Evolutionary conservation across 352 stramenopile genomes (phyloP), one percentile per base, ranked within the genome.

Genomic region (Pythium periplocum): DNA sequence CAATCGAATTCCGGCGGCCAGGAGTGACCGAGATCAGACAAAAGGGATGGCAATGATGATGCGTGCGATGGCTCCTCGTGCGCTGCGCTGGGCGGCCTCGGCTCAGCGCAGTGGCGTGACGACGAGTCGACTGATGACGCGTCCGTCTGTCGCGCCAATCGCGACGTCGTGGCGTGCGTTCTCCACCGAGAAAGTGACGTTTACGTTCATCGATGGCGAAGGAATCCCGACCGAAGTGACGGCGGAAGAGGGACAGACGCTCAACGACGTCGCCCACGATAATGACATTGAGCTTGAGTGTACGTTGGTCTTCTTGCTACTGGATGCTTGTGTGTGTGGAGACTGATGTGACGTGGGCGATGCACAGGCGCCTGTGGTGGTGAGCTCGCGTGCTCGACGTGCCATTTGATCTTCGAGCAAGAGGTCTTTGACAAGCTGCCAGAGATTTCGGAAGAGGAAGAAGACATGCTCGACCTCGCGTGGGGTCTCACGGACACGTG

Each of bases 381-480:
- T 7, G 93, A 98, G 59, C 60, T 97, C 31, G 92, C 93, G 26
- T 98, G 93, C 64, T 97, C 88, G 39, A 98, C 93, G 34, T 98
- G 93, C 71, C 92, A 98, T 74, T 64, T 97, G 45, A 73, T 98
- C 39, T 93, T 98, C 40, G 79, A 91, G 48, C 80, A 97, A 59
- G 79, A 90, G 17, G 74, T 96, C 36, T 98, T 86, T 52, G 85
- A 95, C 32, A 69, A 79, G 41, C 68, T 98, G 26, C 90, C 90
- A 7, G 70, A 82, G 64, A 90, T 96, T 57, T 83, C 75, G 48
- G 89, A 98, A 65, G 93, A 98, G 50, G 93, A 98, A 57, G 93
- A 98, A 53, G 93, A 98, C 68, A 98, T 98, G 93, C 83, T 98
- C 32, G 93, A 98, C 71, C 59, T 98, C 35, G 93, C 93, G 33